phyloP scores from a whole-genome alignment of 2,329 filamentous ascomycete species.

The Alternaria hordeiaustralica region DNA sequence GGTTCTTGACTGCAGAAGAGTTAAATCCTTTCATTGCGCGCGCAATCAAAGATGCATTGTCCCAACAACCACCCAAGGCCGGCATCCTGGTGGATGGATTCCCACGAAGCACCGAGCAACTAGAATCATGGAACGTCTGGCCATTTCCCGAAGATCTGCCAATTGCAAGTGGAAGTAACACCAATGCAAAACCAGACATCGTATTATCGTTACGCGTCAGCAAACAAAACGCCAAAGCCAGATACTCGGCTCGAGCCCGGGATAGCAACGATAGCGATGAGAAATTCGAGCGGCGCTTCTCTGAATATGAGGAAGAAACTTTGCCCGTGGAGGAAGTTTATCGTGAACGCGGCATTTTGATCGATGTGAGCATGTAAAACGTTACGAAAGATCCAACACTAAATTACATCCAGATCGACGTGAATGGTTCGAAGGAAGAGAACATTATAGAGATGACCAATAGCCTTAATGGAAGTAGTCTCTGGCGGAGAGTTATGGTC shows the following conservation, averaged over 20 bases:
- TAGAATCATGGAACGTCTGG: constrained; percentile 1
- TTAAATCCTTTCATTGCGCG: not conserved
- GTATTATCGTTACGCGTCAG: constrained; percentile 1
- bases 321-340: not conserved
- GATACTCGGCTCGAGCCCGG: not conserved
- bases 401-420: not conserved
- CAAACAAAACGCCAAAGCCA: constrained; percentile 1
- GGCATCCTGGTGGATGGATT: constrained; percentile 3
- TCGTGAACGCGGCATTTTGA: constrained; percentile 1
- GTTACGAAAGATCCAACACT: not conserved
- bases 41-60: not conserved
- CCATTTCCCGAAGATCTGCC: not conserved
- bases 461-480: not conserved
- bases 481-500: constrained; percentile 1
- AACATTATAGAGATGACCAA: not conserved
- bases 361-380: not conserved
- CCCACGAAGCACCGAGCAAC: not conserved
- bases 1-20: not conserved
- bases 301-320: not conserved
- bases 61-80: not conserved
- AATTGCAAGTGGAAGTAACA: not conserved
- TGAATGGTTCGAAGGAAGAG: not conserved
- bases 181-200: constrained; percentile 1
- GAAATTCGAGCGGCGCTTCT: constrained; percentile 3
- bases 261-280: constrained; percentile 5